A percentile compares a stretch with the other conserved stretches of the same genome.
Evolutionary conservation across 2,329 filamentous ascomycete genomes (phyloP).

Genomic region (Cercospora sp.): DNA sequence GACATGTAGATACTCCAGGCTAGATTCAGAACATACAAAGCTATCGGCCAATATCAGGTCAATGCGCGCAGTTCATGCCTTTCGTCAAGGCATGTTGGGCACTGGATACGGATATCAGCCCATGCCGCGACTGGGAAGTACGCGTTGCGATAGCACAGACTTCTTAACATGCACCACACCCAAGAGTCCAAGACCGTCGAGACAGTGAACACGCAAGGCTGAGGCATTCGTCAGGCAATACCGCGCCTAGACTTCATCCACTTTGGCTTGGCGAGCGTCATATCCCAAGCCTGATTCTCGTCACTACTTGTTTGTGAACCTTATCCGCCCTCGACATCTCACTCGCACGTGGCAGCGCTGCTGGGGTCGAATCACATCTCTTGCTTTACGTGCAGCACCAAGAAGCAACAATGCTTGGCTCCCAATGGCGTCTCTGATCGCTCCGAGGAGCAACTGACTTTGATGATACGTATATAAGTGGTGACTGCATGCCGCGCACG

Average conservation of each 20-base stretch:
- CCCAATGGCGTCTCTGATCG: constrained; percentile 4
- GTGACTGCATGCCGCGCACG: not conserved
- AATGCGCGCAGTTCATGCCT: not conserved
- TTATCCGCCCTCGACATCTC: constrained; percentile 3
- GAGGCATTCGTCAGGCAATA: not conserved
- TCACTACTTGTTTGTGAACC: constrained; percentile 6
- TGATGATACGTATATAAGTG: constrained; percentile 5
- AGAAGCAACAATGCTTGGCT: constrained; percentile 16
- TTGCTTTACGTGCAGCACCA: constrained; percentile 12
- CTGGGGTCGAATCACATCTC: constrained; percentile 10
- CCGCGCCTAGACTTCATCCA: constrained; percentile 1
- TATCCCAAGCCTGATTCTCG: not conserved
- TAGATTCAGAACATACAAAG: not conserved
- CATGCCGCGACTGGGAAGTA: not conserved
- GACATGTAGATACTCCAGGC: not conserved
- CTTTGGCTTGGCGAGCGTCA: constrained; percentile 1
- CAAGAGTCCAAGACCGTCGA: not conserved
- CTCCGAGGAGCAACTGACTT: constrained; percentile 11
- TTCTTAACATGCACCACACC: not conserved
- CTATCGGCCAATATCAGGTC: not conserved
- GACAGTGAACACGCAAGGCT: constrained; percentile 6
- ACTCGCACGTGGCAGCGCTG: not conserved
- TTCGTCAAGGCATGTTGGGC: not conserved
- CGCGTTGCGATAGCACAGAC: not conserved
- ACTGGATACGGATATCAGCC: not conserved